Percentiles rank a stretch among this genome's conserved stretches.
These are phyloP conservation scores for Ilyonectria destructans DNA, from an alignment of 2,329 filamentous ascomycete species.

Conservation along the genomic window DNA sequence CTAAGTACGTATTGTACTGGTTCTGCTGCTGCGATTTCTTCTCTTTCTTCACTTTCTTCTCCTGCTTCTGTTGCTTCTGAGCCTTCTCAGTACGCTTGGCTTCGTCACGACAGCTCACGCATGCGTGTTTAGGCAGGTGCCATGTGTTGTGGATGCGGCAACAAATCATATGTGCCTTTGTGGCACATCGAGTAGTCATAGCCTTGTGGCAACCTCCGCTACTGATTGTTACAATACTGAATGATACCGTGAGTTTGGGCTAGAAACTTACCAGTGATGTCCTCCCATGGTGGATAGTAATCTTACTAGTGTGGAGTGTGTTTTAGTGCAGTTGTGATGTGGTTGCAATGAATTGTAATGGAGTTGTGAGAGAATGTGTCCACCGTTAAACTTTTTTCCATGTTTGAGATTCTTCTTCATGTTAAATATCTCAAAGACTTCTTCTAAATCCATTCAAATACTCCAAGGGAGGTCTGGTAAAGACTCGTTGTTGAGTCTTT, in stretches of 20 bases:
- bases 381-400: not conserved
- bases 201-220: slow-evolving; percentile 1
- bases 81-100: not conserved
- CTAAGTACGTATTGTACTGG: too few relatives aligned
- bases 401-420: not conserved
- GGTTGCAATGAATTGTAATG: not conserved
- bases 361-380: not conserved
- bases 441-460: not conserved
- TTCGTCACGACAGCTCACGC: not conserved
- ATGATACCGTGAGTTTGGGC: too few relatives aligned
- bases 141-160: not conserved
- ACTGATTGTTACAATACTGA: not conserved
- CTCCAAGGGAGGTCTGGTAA: not conserved
- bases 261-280: not conserved
- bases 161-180: not conserved
- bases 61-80: too few relatives aligned
- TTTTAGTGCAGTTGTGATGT: not conserved
- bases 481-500: not conserved
- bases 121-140: not conserved
- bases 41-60: too few relatives aligned
- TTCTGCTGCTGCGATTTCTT: too few relatives aligned
- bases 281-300: not conserved
- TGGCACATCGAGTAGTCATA: not conserved
- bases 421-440: not conserved
- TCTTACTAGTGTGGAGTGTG: not conserved